phyloP scores from a whole-genome alignment of 345 rosid species.

The Murraya paniculata region DNA sequence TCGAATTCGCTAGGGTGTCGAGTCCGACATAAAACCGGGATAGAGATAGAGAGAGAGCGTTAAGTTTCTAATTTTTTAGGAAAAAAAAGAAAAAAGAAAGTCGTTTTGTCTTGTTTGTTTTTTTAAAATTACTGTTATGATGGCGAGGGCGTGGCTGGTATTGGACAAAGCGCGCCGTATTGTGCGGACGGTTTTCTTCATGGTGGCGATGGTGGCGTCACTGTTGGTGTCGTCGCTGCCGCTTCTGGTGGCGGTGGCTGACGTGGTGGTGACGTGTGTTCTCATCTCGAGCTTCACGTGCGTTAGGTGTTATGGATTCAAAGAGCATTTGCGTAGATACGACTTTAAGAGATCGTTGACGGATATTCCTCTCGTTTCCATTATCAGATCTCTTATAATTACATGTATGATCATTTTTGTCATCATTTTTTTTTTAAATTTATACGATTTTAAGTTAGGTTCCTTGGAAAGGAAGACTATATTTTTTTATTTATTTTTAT shows the following conservation, averaged over 20 bases:
- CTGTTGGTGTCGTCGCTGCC: slow-evolving; percentile 78
- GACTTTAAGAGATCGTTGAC: slow-evolving; percentile 73
- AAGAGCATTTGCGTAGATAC: slow-evolving; percentile 58
- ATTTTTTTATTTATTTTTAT: no score
- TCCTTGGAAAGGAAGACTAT: neutral
- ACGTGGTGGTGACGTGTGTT: slow-evolving; percentile 58
- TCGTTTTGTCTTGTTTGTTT: neutral
- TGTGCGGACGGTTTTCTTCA: slow-evolving; percentile 65
- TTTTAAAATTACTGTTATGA: neutral
- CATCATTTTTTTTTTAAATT: neutral
- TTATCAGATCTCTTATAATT: slow-evolving; percentile 75
- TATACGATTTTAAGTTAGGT: neutral
- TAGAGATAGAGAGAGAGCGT: neutral
- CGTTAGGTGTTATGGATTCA: slow-evolving; percentile 59
- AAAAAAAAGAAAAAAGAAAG: no score
- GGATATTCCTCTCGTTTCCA: slow-evolving; percentile 82
- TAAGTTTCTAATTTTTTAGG: no score
- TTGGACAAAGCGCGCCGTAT: slow-evolving; percentile 69
- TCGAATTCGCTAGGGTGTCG: slow-evolving; percentile 31
- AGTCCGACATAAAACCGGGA: slow-evolving; percentile 20
- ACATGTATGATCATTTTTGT: slow-evolving; percentile 43
- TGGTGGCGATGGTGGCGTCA: slow-evolving; percentile 92
- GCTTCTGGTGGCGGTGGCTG: slow-evolving; percentile 73
- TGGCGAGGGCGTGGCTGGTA: slow-evolving; percentile 45
- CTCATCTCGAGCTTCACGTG: slow-evolving; percentile 79